These are phyloP conservation scores for Tuber aestivum DNA, from an alignment of 495 filamentous ascomycete genomes.

Conservation along the genomic window DNA sequence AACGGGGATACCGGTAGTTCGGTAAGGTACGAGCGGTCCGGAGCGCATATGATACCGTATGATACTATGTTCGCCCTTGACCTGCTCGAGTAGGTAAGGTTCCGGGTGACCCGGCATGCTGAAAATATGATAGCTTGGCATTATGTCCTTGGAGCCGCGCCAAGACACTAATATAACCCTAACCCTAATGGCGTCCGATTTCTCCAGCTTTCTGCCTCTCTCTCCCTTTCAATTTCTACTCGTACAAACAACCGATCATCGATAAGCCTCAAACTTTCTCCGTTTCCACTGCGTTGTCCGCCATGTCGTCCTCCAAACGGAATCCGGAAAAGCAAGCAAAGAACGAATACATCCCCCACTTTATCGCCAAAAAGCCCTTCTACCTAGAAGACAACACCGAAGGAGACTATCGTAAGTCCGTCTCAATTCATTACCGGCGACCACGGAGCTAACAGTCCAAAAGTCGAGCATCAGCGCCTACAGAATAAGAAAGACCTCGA, in stretches of 20 bases:
- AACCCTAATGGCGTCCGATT: neutral
- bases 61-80: neutral
- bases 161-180: neutral
- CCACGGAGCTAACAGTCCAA: conserved; percentile 13
- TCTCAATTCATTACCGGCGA: neutral
- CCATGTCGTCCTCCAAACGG: conserved; percentile 44
- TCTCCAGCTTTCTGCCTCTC: neutral
- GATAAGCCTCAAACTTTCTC: neutral
- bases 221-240: neutral
- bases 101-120: neutral
- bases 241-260: neutral
- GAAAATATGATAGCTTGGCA: neutral
- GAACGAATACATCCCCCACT: conserved; percentile 97
- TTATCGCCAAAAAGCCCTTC: conserved; percentile 97
- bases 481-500: conserved; percentile 60
- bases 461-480: conserved; percentile 85
- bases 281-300: conserved; percentile 45
- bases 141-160: neutral
- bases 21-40: neutral
- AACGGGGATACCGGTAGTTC: neutral
- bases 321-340: conserved; percentile 43
- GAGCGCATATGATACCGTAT: neutral
- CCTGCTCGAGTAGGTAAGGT: neutral
- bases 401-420: conserved; percentile 62
- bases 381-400: conserved; percentile 78